Evolutionary conservation across 2,329 filamentous ascomycete genomes (phyloP), one percentile per base, ranked within the genome.

Genomic region (Penicillium sp.): DNA sequence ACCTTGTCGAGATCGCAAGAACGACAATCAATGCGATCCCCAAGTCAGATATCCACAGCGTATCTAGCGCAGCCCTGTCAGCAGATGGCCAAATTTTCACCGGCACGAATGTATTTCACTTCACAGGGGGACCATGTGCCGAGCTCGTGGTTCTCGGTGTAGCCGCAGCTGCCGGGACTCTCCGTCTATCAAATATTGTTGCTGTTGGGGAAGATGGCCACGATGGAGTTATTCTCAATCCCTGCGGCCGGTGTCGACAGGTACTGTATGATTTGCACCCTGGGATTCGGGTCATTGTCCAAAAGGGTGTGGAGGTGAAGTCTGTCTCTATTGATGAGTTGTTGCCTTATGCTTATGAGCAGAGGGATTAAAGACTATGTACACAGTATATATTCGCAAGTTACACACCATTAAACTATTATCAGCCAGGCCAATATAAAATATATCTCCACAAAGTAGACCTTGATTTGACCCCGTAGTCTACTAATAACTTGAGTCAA

Each of bases 111-210:
- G 61, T 66, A 30, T 64, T 61, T n/a, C 63, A 66, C 31, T 67
- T 67, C 37, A 69, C 61, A 0, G 66, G 67, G n/a, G 66, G 67
- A 2, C 67, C 67, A 19, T 70, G 67, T 53, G 67, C 67, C 10
- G 66, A 69, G 40, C 61, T 69, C 11, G 67, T 69, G 17, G 63
- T 64, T 11, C 54, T 70, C 22, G 67, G 67, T 7, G 58, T 56
- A 17, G 67, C 66, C 1, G 67, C 67, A 0, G 60, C 59, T 1
- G 66, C 64, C 2, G 65, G 61, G 9, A 57, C 52, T 5, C 36
- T 47, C 25, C 50, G 56, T 28, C 52, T 69, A 19, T 68, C 61
- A 4, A 59, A 65, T 47, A 66, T 69, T 19, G 67, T 69, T 26
- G 64, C 65, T 0, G 53, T 68, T 11, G 65, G 47, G 11, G 65